These are phyloP conservation scores for Kondoa malvinella DNA, from an alignment of 768 basidiomycete species.

Conservation along the genomic window DNA sequence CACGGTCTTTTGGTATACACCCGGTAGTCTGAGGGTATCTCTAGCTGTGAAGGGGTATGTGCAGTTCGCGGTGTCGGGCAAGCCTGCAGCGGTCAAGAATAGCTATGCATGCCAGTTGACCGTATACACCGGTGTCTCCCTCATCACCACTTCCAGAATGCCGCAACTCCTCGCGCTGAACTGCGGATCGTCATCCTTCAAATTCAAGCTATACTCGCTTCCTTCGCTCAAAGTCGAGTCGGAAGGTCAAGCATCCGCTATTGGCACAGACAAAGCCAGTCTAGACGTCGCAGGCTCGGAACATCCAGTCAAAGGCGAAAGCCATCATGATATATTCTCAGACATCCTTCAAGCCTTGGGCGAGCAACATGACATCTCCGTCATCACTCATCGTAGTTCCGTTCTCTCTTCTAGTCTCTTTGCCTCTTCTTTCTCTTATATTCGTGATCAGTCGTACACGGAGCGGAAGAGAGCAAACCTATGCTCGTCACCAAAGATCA, in stretches of 20 bases:
- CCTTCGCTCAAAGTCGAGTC: background rate
- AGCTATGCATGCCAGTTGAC: background rate
- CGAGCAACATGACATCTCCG: constrained; percentile 34
- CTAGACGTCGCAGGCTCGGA: background rate
- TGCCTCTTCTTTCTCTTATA: background rate
- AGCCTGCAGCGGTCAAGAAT: background rate
- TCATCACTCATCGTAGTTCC: constrained; percentile 48
- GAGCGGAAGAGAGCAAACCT: constrained; percentile 57
- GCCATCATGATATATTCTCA: constrained; percentile 31
- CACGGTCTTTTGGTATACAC: background rate
- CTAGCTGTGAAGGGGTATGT: too few species aligned
- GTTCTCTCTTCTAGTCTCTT: background rate
- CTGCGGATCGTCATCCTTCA: constrained; percentile 6
- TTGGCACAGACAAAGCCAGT: constrained; percentile 4
- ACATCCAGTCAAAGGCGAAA: constrained; percentile 46
- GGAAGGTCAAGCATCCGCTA: constrained; percentile 6
- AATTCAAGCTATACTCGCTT: constrained; percentile 6
- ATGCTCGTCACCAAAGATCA: constrained; percentile 51
- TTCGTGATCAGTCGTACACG: constrained; percentile 47
- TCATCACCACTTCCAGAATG: background rate
- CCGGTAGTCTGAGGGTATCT: too few species aligned
- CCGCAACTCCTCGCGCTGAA: background rate
- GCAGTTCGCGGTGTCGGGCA: too few species aligned
- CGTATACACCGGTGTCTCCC: background rate
- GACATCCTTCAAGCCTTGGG: constrained; percentile 34